Evolutionary conservation across 306 rosid species (phyloP), one percentile per base, ranked within the genome.

Genomic region (Vicia villosa): DNA sequence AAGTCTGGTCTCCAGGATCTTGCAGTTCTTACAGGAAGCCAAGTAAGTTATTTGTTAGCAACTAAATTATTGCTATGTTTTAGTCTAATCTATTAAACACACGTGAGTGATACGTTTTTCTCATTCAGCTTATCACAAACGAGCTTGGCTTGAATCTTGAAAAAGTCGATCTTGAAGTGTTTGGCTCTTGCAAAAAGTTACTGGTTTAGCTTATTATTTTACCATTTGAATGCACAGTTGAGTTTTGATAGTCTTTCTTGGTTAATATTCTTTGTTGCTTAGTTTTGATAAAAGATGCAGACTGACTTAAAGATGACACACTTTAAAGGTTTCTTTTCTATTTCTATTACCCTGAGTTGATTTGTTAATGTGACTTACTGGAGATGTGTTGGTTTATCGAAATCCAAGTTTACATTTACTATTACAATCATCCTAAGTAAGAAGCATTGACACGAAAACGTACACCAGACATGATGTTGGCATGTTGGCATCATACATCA

Each of bases 111-210:
- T 66, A 21, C 14, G 6, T 41, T 74, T 64, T 66, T 14, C 40
- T 4, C 38, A 36, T 68, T 57, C 73, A 93, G 98, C 85, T 93
- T 72, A 93, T 93, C 68, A 90, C 91, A 5, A 96, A 90, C 64
- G 98, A 93, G 81, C 98, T 93, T 45, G 96, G 98, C 64, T 1
- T 90, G 87, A 93, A 93, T 81, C 89, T 93, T 74, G 98, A 93
- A 57, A 93, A 93, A 56, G 96, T 90, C 45, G 96, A 88, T 69
- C 74, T 85, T 52, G 96, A 82, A 1, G 49, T 85, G 84, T 92
- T 93, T 65, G 98, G n/a, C n/a, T n/a, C n/a, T n/a, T n/a, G n/a
- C n/a, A n/a, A n/a, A n/a, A n/a, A n/a, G n/a, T n/a, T n/a, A n/a
- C n/a, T n/a, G n/a, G n/a, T n/a, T n/a, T n/a, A n/a, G n/a, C n/a